These are phyloP conservation scores for Leccinum uliginosum DNA, from an alignment of 768 basidiomycete genomes.

Conservation along the genomic window DNA sequence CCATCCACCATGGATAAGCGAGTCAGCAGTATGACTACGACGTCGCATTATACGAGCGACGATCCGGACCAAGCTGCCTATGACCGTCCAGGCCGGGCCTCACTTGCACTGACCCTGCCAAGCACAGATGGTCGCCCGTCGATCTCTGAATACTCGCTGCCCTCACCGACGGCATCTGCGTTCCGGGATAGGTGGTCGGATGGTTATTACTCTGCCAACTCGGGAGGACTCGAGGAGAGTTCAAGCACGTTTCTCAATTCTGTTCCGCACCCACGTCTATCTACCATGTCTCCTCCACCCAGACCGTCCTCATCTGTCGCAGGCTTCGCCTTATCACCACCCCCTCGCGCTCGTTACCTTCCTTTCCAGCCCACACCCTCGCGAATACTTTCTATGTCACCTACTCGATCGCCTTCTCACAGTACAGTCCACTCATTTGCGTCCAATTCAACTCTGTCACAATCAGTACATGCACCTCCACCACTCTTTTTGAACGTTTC, in stretches of 20 bases:
- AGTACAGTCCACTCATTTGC: conserved; percentile 29
- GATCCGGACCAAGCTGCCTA: conserved; percentile 33
- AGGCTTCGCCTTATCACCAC: conserved; percentile 54
- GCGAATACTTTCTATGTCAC: conserved; percentile 13
- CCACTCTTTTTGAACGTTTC: conserved; percentile 46
- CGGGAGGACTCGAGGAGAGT: conserved; percentile 17
- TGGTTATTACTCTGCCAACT: conserved; percentile 29
- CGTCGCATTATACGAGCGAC: conserved; percentile 35
- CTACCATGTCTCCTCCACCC: conserved; percentile 53
- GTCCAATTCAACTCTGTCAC: conserved; percentile 25
- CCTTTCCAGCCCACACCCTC: conserved; percentile 19
- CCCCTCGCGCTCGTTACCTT: conserved; percentile 29
- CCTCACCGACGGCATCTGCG: conserved; percentile 77
- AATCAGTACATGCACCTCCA: conserved; percentile 13
- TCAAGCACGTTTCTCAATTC: conserved; percentile 19
- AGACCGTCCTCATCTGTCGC: conserved; percentile 59
- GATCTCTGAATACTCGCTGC: conserved; percentile 62
- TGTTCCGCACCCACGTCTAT: conserved; percentile 18
- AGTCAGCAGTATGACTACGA: conserved; percentile 21
- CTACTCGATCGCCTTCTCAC: conserved; percentile 27
- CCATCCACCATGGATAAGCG: conserved; percentile 27
- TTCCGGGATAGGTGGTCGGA: conserved; percentile 55
- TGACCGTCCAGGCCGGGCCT: conserved; percentile 36
- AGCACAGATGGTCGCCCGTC: conserved; percentile 44
- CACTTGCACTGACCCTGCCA: conserved; percentile 48